These are phyloP conservation scores for Thalassiosira livingstoniorum DNA, from an alignment of 352 stramenopile species.

Conservation along the genomic window DNA sequence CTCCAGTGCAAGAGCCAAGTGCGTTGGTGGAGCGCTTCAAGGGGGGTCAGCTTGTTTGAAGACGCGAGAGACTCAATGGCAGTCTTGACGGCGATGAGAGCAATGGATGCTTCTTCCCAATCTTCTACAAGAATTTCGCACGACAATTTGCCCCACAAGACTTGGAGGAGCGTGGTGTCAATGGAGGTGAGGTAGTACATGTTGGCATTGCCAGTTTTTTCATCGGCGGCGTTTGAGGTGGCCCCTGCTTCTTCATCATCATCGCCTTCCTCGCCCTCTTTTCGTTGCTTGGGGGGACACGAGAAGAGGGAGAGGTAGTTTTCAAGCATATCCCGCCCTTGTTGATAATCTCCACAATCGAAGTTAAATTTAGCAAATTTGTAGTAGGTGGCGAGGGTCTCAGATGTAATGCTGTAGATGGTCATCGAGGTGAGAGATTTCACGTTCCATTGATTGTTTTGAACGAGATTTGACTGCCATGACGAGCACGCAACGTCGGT, in stretches of 20 bases:
- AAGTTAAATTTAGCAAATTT: slow-evolving; percentile 97
- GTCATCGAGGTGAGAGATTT: slow-evolving; percentile 64
- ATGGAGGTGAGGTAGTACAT: slow-evolving; percentile 85
- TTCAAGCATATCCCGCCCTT: slow-evolving; percentile 79
- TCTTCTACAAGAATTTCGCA: slow-evolving; percentile 96
- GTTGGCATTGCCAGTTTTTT: slow-evolving; percentile 76
- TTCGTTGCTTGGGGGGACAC: slow-evolving; percentile 61
- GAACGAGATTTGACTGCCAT: slow-evolving; percentile 74
- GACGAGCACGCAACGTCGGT: too few relatives aligned
- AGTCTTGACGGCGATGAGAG: slow-evolving; percentile 93
- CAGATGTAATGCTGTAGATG: slow-evolving; percentile 89
- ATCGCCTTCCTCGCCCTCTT: slow-evolving; percentile 60
- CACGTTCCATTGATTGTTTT: slow-evolving; percentile 79
- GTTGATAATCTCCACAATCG: slow-evolving; percentile 96
- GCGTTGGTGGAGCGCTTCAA: slow-evolving; percentile 96
- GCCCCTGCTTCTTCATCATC: slow-evolving; percentile 60
- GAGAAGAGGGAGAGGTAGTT: slow-evolving; percentile 84
- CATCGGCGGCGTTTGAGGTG: slow-evolving; percentile 47
- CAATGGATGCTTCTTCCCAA: slow-evolving; percentile 94
- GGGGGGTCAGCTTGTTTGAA: slow-evolving; percentile 78
- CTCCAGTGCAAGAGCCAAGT: slow-evolving; percentile 99
- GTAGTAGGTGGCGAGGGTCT: slow-evolving; percentile 92
- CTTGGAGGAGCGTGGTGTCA: slow-evolving; percentile 79
- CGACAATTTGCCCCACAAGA: slow-evolving; percentile 95
- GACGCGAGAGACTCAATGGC: slow-evolving; percentile 91